Evolutionary conservation across 192 early-diverging fungal genomes (phyloP).

Genomic region (Bifiguratus adelaidae): DNA sequence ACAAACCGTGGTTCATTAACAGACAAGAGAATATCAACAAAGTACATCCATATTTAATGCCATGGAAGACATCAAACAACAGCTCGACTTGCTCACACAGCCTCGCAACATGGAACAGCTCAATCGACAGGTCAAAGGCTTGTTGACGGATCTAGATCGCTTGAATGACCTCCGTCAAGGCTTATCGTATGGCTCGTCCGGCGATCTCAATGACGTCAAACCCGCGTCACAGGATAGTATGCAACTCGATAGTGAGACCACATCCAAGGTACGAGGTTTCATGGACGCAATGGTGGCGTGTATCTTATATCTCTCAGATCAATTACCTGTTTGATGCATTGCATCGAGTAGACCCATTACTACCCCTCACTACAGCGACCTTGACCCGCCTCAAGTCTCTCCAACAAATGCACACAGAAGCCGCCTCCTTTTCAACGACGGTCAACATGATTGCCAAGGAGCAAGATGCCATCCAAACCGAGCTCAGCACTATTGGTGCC

Average conservation of each 20-base stretch:
- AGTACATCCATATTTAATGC: no score
- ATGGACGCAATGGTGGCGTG: background rate
- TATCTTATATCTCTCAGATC: slow-evolving; percentile 21
- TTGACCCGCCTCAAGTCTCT: slow-evolving; percentile 69
- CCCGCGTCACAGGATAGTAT: background rate
- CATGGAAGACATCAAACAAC: slow-evolving; percentile 57
- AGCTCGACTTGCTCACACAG: slow-evolving; percentile 54
- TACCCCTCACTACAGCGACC: slow-evolving; percentile 68
- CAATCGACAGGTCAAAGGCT: slow-evolving; percentile 42
- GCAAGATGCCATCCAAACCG: slow-evolving; percentile 55
- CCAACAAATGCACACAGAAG: slow-evolving; percentile 71
- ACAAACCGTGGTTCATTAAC: background rate
- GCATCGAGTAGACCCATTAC: slow-evolving; percentile 67
- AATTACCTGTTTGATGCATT: slow-evolving; percentile 59
- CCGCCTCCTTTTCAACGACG: slow-evolving; percentile 62
- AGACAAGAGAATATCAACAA: background rate
- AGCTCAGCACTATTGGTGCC: no score
- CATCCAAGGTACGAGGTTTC: background rate
- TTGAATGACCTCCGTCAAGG: slow-evolving; percentile 50
- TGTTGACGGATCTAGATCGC: slow-evolving; percentile 55
- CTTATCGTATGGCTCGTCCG: background rate
- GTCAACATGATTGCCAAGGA: slow-evolving; percentile 61
- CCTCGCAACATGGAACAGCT: slow-evolving; percentile 63
- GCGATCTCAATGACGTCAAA: background rate
- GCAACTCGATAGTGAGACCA: background rate